Conservation (phyloP, 345 rosid species). For the Excoecaria agallocha region DNA sequence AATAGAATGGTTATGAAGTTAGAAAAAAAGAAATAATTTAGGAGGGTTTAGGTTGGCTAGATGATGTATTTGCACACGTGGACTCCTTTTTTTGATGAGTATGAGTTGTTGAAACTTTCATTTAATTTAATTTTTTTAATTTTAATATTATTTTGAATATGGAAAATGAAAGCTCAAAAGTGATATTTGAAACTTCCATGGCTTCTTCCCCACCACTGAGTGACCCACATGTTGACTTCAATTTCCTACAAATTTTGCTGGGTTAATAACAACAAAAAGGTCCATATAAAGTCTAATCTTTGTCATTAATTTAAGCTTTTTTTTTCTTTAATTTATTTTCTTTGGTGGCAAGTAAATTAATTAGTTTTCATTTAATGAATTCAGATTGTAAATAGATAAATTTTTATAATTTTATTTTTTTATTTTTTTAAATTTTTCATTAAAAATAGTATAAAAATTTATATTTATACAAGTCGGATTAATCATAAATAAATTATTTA, state of each 20-base stretch:
- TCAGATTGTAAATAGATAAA: no score
- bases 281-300: not conserved
- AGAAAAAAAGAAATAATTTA: not conserved
- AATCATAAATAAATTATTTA: no score
- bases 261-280: constrained; percentile 24
- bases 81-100: constrained; percentile 11
- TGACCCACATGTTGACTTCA: constrained; percentile 33
- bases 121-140: not conserved
- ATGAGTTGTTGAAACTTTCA: not conserved
- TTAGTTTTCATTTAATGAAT: no score
- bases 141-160: no score
- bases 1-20: not conserved
- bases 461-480: no score
- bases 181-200: constrained; percentile 30
- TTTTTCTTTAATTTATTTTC: not conserved
- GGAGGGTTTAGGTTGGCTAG: not conserved
- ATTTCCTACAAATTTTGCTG: not conserved
- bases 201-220: constrained; percentile 8
- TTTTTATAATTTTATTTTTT: no score
- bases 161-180: constrained; percentile 10
- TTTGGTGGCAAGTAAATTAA: no score
- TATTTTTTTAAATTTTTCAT: no score
- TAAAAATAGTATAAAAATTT: no score
- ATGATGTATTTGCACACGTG: constrained; percentile 26
- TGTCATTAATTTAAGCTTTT: constrained; percentile 3